Base-by-base conservation (phyloP, 495 filamentous ascomycete species). In the Lophiostoma macrostomum region DNA sequence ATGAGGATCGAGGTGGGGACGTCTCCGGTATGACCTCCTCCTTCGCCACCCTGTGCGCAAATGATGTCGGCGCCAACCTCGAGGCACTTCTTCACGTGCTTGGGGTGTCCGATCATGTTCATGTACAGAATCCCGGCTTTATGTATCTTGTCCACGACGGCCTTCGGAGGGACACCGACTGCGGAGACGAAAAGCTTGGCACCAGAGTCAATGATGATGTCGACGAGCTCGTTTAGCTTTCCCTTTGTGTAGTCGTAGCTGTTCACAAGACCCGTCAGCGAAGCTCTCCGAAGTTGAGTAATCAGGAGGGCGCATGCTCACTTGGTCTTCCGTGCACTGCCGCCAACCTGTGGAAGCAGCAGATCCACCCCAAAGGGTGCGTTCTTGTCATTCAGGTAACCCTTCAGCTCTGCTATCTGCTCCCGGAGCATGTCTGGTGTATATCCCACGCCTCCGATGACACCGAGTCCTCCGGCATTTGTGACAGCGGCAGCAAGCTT, bases 21-120 rank as follows among this genome's bases (percentile, higher is more conserved):
- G 70, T 91, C 85, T 59, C 90, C 90, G 23, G 90, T 95, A 75
- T 95, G 90, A 43, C 90, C 88, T 67, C 89, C 90, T 47, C 90
- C 90, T 69, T 95, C 90, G 55, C 90, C 88, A 68, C 90, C 90
- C 70, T 95, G 90, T 23, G 90, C 90, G 72, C 90, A 95, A 71
- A 95, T 95, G 58, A 95, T 84, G 69, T 95, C 90, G 54, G 78
- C 84, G 62, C 93, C 93, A 41, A 88, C 79, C 16, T 88, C 91
- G 49, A 98, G 77, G 68, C 86, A 86, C 79, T 96, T 97, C 68
- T 84, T 77, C 40, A 96, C 91, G 75, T 98, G 93, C 81, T 98
- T 98, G 58, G 94, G 94, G 80, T 97, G 93, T 50, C 54, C 93
- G 69, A 98, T 94, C 93, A 98, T 98, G 83, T 98, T 98, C 93